These are phyloP conservation scores for Venturia asperata DNA, from an alignment of 2,329 filamentous ascomycete species.

Conservation along the genomic window DNA sequence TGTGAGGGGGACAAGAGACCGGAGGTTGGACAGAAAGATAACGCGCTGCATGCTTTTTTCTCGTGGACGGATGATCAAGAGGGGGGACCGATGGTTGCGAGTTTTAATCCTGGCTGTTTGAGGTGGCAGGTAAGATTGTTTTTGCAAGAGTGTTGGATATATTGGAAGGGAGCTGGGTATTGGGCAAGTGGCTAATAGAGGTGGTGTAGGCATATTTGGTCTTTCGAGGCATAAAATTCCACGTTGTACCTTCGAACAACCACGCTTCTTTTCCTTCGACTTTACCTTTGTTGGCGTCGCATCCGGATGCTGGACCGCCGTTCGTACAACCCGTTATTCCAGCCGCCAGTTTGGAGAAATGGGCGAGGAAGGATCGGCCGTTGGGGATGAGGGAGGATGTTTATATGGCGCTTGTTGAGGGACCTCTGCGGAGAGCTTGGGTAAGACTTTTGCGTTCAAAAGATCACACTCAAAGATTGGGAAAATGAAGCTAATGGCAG, in stretches of 20 bases:
- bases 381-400: conserved; percentile 43
- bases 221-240: conserved; percentile 63
- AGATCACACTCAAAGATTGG: too few relatives aligned
- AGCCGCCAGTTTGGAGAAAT: conserved; percentile 34
- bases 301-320: conserved; percentile 5
- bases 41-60: conserved; percentile 16
- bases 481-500: background rate
- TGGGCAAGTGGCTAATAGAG: conserved; percentile 14
- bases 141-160: too few relatives aligned
- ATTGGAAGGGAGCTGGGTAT: too few relatives aligned
- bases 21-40: conserved; percentile 33
- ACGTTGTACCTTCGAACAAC: conserved; percentile 68
- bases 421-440: conserved; percentile 78
- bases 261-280: conserved; percentile 84
- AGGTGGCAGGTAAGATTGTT: conserved; percentile 79
- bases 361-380: conserved; percentile 32
- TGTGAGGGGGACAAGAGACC: conserved; percentile 55
- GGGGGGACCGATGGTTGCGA: conserved; percentile 38
- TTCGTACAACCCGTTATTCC: conserved; percentile 23
- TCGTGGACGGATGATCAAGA: conserved; percentile 9
- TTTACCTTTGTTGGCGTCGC: conserved; percentile 77
- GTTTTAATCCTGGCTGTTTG: conserved; percentile 86
- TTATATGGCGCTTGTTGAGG: conserved; percentile 61
- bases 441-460: conserved; percentile 35
- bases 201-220: conserved; percentile 70